Conservation (phyloP, 345 rosid genomes). For the Ceriops decandra region DNA sequence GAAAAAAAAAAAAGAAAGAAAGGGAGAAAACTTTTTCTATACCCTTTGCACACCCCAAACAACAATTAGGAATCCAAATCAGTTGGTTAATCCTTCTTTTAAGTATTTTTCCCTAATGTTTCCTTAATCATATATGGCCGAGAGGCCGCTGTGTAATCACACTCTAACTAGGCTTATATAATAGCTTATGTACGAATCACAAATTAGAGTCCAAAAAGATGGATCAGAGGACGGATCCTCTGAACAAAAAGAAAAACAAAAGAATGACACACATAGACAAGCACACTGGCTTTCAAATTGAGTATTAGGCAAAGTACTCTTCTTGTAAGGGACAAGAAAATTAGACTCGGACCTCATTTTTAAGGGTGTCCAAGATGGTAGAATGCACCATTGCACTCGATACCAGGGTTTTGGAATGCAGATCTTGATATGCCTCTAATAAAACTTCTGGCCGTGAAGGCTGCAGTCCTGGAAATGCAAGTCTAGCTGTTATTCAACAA, state of each 20-base stretch:
- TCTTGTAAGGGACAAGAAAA: conserved; percentile 19
- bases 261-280: conserved; percentile 46
- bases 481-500: conserved; percentile 21
- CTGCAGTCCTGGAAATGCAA: conserved; percentile 54
- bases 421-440: conserved; percentile 57
- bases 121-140: conserved; percentile 42
- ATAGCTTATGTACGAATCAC: conserved; percentile 59
- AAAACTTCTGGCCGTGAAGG: conserved; percentile 70
- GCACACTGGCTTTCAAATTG: conserved; percentile 34
- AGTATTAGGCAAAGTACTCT: conserved; percentile 31
- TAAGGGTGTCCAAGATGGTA: conserved; percentile 52
- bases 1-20: conserved; percentile 1
- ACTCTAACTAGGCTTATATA: conserved; percentile 41
- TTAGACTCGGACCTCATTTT: conserved; percentile 34
- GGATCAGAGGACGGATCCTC: conserved; percentile 32
- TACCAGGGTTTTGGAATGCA: conserved; percentile 50
- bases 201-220: conserved; percentile 43
- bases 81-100: conserved; percentile 52
- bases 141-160: conserved; percentile 57
- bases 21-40: conserved; percentile 42
- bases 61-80: conserved; percentile 34
- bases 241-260: conserved; percentile 39
- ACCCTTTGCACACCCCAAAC: conserved; percentile 46
- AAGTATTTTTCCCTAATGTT: conserved; percentile 12
- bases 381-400: conserved; percentile 74